Evolutionary conservation across 352 stramenopile species (phyloP), one percentile per base, ranked within the genome.

Genomic region (Peronosclerospora sorghi): DNA sequence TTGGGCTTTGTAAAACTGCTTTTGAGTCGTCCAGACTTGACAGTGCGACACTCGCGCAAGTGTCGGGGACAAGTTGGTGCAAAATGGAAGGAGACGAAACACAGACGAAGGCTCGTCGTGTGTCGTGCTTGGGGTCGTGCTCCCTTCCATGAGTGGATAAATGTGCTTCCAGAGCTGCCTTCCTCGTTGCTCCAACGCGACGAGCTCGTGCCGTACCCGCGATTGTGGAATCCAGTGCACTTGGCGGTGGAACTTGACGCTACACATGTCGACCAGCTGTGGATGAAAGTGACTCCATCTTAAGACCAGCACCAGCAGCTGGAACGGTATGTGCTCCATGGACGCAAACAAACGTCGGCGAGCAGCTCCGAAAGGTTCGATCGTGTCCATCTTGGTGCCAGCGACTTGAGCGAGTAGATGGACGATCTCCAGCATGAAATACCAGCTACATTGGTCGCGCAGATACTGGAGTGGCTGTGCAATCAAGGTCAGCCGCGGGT

Each of bases 251-350:
- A 91, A 65, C 12, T 69, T 70, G 43, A 57, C 69, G 0, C 34
- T 43, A 5, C 82, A 48, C 2, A 56, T 43, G 6, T 43, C 42
- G 4, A 72, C 26, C 26, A 86, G 43, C 4, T 41, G 17, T 9
- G 74, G 75, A 32, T 86, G 73, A 46, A 77, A 91, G 43, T 79
- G 71, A 23, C 68, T 82, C 75, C 76, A 86, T 5, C 75, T 69
- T 14, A 91, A 36, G 4, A 83, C 37, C 13, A 88, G 62, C 19
- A 83, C 18, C 23, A 86, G 20, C 1, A 87, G 32, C 35, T 91
- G 78, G 51, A 91, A 86, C 17, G 78, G 71, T 12, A 87, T 38
- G 19, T 73, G 67, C 20, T 51, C 54, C 19, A 54, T 59, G 0
- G 55, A 65, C 13, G 56, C 42, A 36, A 76, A 64, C 43, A 83